Evolutionary conservation across 805 yeast species (phyloP).

Genomic region (Suhomyces xylopsoci): DNA sequence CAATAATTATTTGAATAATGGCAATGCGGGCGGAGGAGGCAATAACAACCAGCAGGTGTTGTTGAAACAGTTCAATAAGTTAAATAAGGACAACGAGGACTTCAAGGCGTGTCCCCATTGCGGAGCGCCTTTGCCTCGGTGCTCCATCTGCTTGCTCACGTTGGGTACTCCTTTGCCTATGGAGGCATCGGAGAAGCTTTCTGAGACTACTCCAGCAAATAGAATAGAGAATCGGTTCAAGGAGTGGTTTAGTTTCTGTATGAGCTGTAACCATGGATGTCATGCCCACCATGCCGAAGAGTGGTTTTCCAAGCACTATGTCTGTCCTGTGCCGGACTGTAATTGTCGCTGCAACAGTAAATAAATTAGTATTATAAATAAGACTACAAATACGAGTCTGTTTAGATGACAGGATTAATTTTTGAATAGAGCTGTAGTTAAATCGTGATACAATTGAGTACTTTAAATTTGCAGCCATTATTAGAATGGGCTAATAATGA

Average conservation of each 20-base stretch:
- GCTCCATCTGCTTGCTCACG: constrained; percentile 83
- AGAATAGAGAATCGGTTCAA: constrained; percentile 47
- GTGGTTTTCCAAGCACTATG: constrained; percentile 85
- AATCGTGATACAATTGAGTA: too few relatives aligned
- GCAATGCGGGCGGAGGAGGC: constrained; percentile 4
- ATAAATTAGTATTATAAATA: too few relatives aligned
- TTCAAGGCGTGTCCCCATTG: constrained; percentile 70
- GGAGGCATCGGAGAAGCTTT: constrained; percentile 29
- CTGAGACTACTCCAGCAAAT: constrained; percentile 12
- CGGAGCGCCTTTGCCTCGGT: constrained; percentile 82
- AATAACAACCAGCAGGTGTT: constrained; percentile 15
- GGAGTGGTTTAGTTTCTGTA: constrained; percentile 89
- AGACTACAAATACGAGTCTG: too few relatives aligned
- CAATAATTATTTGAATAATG: constrained; percentile 12
- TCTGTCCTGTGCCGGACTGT: constrained; percentile 95
- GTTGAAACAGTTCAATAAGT: constrained; percentile 36
- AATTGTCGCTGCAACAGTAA: constrained; percentile 73
- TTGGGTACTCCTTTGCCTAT: constrained; percentile 64
- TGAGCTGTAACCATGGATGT: constrained; percentile 89
- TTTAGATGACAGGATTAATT: too few relatives aligned
- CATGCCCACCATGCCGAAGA: constrained; percentile 95
- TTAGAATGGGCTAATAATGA: too few relatives aligned
- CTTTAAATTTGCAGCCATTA: too few relatives aligned
- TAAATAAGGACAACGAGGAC: constrained; percentile 20
- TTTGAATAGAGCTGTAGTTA: too few relatives aligned